Percentiles rank a stretch among this genome's conserved stretches.
phyloP scores from a whole-genome alignment of 371 early-diverging fungal species.

The Mortierella sp. region DNA sequence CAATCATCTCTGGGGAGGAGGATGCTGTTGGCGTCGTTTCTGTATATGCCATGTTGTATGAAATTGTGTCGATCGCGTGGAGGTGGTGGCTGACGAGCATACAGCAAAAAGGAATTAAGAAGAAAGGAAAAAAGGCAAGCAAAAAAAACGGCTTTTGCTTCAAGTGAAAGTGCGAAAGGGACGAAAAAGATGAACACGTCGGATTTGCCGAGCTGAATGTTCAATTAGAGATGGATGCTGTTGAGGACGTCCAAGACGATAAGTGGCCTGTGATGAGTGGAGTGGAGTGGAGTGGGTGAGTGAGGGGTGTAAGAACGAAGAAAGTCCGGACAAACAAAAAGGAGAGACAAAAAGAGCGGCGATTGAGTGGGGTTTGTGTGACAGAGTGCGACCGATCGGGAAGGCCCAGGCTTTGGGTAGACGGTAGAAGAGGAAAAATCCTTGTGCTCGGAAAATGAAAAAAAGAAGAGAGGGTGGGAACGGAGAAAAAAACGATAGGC shows the following conservation, averaged over 20 bases:
- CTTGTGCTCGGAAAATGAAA: neutral
- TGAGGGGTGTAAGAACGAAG: neutral
- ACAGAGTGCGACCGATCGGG: constrained; percentile 10
- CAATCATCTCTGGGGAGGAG: constrained; percentile 6
- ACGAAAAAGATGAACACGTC: too few relatives aligned
- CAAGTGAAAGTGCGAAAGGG: neutral
- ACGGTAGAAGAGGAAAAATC: neutral
- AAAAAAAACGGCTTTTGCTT: neutral
- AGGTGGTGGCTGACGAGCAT: neutral
- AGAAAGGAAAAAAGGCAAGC: neutral
- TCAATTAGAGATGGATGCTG: neutral
- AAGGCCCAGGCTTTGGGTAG: neutral
- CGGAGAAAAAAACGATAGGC: constrained; percentile 5
- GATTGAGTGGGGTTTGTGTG: neutral
- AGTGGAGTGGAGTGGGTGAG: neutral
- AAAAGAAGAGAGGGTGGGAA: neutral
- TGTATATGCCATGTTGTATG: constrained; percentile 5
- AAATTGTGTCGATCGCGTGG: neutral
- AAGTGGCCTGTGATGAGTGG: neutral
- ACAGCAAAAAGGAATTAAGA: neutral
- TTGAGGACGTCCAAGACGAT: neutral
- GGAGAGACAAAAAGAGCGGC: neutral
- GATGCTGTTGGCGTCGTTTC: constrained; percentile 3
- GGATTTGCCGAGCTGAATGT: neutral
- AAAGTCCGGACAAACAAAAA: neutral